Conservation (phyloP, 441 rosid species). For the Populus hybrid region DNA sequence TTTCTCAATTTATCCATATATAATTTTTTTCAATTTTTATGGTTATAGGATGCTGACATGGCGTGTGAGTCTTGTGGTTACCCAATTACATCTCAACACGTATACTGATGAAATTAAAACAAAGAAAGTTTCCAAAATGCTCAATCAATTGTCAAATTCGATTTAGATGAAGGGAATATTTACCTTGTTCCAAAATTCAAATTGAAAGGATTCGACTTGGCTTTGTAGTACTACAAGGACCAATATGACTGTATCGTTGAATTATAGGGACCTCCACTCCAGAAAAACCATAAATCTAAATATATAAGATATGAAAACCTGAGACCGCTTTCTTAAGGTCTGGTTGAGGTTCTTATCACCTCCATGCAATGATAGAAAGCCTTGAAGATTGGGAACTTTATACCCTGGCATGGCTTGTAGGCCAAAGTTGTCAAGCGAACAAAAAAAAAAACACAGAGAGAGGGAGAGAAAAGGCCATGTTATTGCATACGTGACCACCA, state of each 20-base stretch:
- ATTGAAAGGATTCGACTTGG: not conserved
- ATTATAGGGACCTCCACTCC: not conserved
- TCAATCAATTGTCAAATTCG: not conserved
- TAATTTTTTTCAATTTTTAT: too few species aligned
- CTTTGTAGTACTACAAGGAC: not conserved
- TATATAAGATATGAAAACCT: not conserved
- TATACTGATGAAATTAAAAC: not conserved
- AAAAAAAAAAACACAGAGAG: not conserved
- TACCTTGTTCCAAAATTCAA: not conserved
- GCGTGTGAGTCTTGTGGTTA: not conserved
- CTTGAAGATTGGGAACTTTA: slow-evolving; percentile 21
- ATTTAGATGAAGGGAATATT: not conserved
- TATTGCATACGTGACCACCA: slow-evolving; percentile 23
- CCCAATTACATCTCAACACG: not conserved
- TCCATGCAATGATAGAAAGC: not conserved
- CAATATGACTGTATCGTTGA: not conserved
- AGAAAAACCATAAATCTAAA: not conserved
- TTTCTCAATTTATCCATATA: not conserved
- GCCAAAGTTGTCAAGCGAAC: slow-evolving; percentile 4
- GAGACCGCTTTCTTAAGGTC: not conserved
- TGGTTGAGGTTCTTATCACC: not conserved
- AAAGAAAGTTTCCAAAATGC: not conserved
- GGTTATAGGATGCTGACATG: not conserved
- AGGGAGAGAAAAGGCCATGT: not conserved
- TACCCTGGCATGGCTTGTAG: slow-evolving; percentile 24